Evolutionary conservation across 768 basidiomycete species (phyloP), one percentile per base, ranked within the genome.

Genomic region (Pisolithus orientalis): DNA sequence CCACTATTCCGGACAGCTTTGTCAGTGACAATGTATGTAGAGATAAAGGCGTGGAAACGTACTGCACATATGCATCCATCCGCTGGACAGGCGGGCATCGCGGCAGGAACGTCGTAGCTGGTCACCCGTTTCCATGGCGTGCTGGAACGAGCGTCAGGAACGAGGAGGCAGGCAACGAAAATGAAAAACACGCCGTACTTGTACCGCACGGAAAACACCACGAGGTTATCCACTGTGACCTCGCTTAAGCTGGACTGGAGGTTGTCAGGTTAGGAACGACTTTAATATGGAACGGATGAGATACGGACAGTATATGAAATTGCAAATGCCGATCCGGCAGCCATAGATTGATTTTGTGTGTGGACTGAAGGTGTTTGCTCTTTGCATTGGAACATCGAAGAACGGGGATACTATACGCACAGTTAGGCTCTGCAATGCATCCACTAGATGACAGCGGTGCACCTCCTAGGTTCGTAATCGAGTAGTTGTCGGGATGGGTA

Each of bases 311-410:
- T 58, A 57, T 81, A 81, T 11, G 79, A 72, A 52, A 81, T 81
- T 13, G 78, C 79, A 53, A 81, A 79, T 6, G 75, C 79, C 37
- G 78, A 77, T 1, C 80, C 80, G 45, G 80, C 77, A 42, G 78
- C 77, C 65, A 67, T 75, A 7, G 73, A 65, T 51, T 75, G 63
- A 55, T 80, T 79, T 55, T 78, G 76, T 2, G 78, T 70, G 59
- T 81, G 80, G 62, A 81, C 79, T 80, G 21, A 21, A 2, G 21
- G 21, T 42, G 11, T 8, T 32, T 16, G 16, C 5, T 21, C 1
- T 21, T 21, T 1, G 21, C 21, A 21, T 21, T 21, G 21, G 21
- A n/a, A n/a, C 6, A 21, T 21, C 16, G n/a, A 37, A 6, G n/a
- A n/a, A 21, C 4, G 4, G 25, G 39, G 16, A 17, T 7, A 55